These are phyloP conservation scores for Oryza coarctata DNA, from an alignment of 176 grass and related monocot genomes.

Conservation along the genomic window DNA sequence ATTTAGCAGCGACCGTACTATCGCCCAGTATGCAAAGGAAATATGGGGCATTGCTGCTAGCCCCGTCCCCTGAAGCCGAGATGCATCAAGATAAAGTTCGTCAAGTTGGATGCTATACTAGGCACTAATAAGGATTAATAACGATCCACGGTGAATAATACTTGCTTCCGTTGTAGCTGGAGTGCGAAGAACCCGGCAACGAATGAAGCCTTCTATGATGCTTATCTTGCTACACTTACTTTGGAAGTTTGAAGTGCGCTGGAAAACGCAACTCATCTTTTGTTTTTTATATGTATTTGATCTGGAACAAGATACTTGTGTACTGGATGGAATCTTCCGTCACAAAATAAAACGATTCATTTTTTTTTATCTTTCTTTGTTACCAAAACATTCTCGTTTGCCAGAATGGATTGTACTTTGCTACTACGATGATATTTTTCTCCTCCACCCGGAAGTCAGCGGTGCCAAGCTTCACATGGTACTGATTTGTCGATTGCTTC, in stretches of 20 bases:
- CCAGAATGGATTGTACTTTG: too few species aligned
- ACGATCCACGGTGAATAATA: conserved; percentile 33
- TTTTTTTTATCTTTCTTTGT: not conserved
- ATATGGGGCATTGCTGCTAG: conserved; percentile 81
- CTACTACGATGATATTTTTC: not conserved
- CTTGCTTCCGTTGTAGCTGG: conserved; percentile 24
- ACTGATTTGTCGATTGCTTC: too few species aligned
- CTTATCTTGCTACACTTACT: not conserved
- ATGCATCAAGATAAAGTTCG: not conserved
- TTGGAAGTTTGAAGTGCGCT: not conserved
- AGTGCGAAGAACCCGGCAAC: conserved; percentile 7
- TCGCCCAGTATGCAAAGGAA: conserved; percentile 88
- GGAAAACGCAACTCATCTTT: conserved; percentile 20
- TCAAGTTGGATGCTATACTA: not conserved
- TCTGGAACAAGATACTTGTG: conserved; percentile 20
- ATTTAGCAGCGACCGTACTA: conserved; percentile 98
- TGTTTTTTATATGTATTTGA: conserved; percentile 21
- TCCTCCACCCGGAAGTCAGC: not conserved
- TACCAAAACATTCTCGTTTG: not conserved
- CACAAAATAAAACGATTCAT: conserved; percentile 26
- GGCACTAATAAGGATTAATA: conserved; percentile 32
- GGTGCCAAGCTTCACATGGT: too few species aligned
- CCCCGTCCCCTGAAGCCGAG: conserved; percentile 49
- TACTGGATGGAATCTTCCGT: conserved; percentile 8
- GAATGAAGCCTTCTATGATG: conserved; percentile 13